Conservation (phyloP, 23 red algal species). For the Cyanidioschyzon merolae region DNA sequence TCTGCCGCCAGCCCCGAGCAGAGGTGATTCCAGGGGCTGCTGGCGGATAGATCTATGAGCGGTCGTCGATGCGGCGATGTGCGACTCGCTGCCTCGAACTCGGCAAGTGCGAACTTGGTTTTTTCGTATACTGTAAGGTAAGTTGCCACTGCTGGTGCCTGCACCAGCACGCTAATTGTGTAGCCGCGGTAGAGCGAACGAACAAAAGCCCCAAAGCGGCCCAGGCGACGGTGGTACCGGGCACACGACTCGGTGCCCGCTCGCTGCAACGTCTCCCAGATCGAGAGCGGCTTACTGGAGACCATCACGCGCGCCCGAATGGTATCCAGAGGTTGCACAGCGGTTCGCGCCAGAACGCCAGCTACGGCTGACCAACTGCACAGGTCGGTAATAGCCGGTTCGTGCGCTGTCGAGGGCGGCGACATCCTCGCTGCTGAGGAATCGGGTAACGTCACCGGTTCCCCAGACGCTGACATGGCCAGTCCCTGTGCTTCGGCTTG, state of each 20-base stretch:
- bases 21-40: conserved; percentile 31
- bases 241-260: conserved; percentile 15
- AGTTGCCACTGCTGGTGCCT: conserved; percentile 89
- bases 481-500: too few species aligned
- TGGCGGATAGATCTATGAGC: background rate
- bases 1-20: conserved; percentile 67
- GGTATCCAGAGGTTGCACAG: conserved; percentile 93
- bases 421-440: too few species aligned
- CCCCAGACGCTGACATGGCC: too few species aligned
- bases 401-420: background rate
- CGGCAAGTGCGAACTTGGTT: conserved; percentile 27
- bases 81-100: conserved; percentile 14
- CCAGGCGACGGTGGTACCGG: background rate
- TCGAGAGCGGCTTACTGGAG: conserved; percentile 6
- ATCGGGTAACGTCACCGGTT: too few species aligned
- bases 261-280: background rate
- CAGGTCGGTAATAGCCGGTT: background rate
- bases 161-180: conserved; percentile 58
- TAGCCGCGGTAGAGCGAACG: conserved; percentile 89
- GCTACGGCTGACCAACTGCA: conserved; percentile 38
- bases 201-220: background rate
- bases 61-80: background rate
- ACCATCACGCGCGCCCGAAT: conserved; percentile 81
- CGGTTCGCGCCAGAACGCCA: conserved; percentile 50
- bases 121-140: conserved; percentile 81